Evolutionary conservation across 2,329 filamentous ascomycete species (phyloP).

Genomic region (Nemania serpens): DNA sequence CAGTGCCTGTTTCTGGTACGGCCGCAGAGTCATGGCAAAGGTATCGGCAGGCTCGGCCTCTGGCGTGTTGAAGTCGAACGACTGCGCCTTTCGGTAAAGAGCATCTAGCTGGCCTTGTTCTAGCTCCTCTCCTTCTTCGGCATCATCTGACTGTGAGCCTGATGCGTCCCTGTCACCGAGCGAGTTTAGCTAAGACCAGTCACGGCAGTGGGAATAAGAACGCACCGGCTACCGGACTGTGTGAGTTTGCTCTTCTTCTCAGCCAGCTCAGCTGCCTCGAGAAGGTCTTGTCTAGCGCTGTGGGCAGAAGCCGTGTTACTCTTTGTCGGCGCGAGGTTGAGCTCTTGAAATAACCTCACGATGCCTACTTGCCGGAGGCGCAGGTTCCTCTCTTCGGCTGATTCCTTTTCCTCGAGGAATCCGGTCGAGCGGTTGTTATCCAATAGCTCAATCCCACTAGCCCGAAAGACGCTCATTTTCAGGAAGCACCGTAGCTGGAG

Average conservation of each 20-base stretch:
- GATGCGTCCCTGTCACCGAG: constrained; percentile 37
- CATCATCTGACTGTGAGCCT: constrained; percentile 61
- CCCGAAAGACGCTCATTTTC: constrained; percentile 73
- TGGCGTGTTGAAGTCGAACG: constrained; percentile 92
- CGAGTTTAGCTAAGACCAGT: background rate
- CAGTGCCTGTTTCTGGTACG: constrained; percentile 93
- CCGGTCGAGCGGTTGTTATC: constrained; percentile 77
- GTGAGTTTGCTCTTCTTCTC: constrained; percentile 72
- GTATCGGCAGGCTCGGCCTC: constrained; percentile 80
- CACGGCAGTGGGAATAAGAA: background rate
- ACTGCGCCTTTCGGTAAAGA: constrained; percentile 93
- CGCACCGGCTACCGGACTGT: constrained; percentile 40
- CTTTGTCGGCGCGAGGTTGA: constrained; percentile 77
- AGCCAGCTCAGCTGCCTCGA: constrained; percentile 85
- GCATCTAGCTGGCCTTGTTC: constrained; percentile 95
- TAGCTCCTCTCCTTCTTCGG: constrained; percentile 85
- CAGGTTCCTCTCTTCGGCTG: constrained; percentile 79
- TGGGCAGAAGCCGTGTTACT: constrained; percentile 75
- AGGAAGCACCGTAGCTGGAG: constrained; percentile 83
- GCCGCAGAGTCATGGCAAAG: constrained; percentile 82
- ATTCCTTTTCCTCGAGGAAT: constrained; percentile 85
- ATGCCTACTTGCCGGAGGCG: constrained; percentile 84
- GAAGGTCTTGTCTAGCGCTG: constrained; percentile 79
- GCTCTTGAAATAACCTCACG: constrained; percentile 86
- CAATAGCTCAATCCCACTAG: constrained; percentile 62